Percentiles rank a stretch among this genome's conserved stretches.
phyloP scores from a whole-genome alignment of 495 filamentous ascomycete species.

The Penicillium nucicola region DNA sequence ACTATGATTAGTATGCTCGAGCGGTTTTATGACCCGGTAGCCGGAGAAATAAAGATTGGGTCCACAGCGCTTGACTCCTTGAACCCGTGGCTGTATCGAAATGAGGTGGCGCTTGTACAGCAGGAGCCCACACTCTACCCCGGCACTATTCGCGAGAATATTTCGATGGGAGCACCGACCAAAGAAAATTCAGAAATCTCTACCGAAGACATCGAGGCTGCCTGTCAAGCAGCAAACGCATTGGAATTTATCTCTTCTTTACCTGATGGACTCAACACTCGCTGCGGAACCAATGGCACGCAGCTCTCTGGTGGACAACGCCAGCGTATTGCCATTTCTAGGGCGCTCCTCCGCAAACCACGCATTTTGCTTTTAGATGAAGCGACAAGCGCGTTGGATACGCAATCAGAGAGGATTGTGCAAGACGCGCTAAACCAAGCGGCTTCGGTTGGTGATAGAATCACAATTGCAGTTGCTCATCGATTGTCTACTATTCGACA shows the following conservation, averaged over 20 bases:
- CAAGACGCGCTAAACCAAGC: constrained; percentile 33
- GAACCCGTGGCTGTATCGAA: constrained; percentile 21
- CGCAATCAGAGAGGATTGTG: constrained; percentile 39
- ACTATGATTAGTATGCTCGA: constrained; percentile 55
- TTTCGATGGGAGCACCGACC: constrained; percentile 32
- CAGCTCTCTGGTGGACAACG: constrained; percentile 43
- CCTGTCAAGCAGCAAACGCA: constrained; percentile 30
- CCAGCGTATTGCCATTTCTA: constrained; percentile 50
- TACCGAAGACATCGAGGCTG: constrained; percentile 18
- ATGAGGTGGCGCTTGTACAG: constrained; percentile 30
- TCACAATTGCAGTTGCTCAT: constrained; percentile 40
- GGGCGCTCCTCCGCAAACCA: constrained; percentile 46
- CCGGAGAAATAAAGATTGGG: constrained; percentile 30
- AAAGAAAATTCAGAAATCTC: constrained; percentile 4
- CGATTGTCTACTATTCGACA: constrained; percentile 77
- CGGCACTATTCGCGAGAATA: constrained; percentile 43
- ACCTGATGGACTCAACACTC: constrained; percentile 26
- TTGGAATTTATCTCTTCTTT: constrained; percentile 32
- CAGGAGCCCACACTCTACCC: constrained; percentile 43
- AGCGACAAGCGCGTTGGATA: constrained; percentile 58
- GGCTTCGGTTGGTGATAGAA: constrained; percentile 28
- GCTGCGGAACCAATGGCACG: constrained; percentile 16
- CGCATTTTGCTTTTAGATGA: constrained; percentile 54
- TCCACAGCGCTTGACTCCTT: constrained; percentile 6
- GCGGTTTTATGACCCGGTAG: constrained; percentile 48